These are phyloP conservation scores for Babjeviella inositovora DNA, from an alignment of 805 yeast species.

Conservation along the genomic window DNA sequence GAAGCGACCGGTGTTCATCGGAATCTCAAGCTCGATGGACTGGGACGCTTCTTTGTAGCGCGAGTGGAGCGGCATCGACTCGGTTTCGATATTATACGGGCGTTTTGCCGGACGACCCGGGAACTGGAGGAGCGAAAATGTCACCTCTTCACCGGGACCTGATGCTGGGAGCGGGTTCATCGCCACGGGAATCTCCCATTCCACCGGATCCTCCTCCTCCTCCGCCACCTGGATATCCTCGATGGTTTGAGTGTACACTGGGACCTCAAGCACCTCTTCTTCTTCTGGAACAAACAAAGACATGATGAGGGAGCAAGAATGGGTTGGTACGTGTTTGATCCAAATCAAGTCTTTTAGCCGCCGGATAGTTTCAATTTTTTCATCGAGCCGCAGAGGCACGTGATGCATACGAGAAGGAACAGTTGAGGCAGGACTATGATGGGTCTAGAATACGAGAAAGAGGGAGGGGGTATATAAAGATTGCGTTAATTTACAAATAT, in stretches of 20 bases:
- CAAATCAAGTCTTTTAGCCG: no score
- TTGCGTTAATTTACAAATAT: no score
- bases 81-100: constrained; percentile 15
- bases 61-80: constrained; percentile 21
- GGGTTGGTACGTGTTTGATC: no score
- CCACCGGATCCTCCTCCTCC: constrained; percentile 41
- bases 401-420: no score
- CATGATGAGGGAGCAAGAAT: no score
- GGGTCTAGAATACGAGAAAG: no score
- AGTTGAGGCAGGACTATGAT: no score
- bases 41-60: constrained; percentile 47
- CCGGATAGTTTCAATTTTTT: no score
- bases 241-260: constrained; percentile 2
- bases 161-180: constrained; percentile 11
- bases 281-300: constrained; percentile 17
- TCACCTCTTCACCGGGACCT: constrained; percentile 8
- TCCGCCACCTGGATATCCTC: constrained; percentile 2
- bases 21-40: constrained; percentile 60
- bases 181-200: constrained; percentile 43
- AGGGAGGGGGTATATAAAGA: no score
- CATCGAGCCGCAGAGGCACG: no score
- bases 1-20: constrained; percentile 51
- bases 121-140: constrained; percentile 34
- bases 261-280: no score
- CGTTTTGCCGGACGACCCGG: constrained; percentile 37